Percentiles rank a stretch among this genome's conserved stretches.
phyloP scores from a whole-genome alignment of 1,139 yeast species.

The Yamadazyma trypodendri region DNA sequence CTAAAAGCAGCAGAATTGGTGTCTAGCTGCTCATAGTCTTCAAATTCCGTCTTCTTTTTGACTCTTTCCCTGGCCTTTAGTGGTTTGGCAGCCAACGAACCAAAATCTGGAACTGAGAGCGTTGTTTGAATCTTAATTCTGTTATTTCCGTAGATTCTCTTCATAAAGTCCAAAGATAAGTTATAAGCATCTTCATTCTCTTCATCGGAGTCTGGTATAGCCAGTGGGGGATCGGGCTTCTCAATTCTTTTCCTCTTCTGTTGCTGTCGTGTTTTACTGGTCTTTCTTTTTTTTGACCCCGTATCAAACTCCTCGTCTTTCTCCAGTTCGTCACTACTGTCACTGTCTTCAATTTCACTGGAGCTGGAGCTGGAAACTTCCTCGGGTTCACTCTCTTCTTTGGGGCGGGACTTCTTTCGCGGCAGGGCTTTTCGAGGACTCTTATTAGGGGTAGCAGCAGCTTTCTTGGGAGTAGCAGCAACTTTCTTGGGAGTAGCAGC shows the following conservation, averaged over 20 bases:
- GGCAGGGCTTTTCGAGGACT: neutral
- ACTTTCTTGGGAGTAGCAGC: neutral
- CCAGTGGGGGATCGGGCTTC: no score
- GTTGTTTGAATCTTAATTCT: conserved; percentile 2
- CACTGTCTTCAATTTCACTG: neutral
- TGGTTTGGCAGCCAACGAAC: conserved; percentile 3
- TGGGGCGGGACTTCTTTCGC: no score
- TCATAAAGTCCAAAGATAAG: conserved; percentile 13
- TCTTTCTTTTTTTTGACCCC: neutral
- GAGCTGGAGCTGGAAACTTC: neutral
- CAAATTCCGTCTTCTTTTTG: conserved; percentile 8
- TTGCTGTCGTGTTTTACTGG: neutral
- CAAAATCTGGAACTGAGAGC: conserved; percentile 11
- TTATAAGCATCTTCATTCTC: conserved; percentile 6
- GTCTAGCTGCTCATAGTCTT: conserved; percentile 19
- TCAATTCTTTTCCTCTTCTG: neutral
- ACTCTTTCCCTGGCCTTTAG: conserved; percentile 4
- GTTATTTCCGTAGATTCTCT: conserved; percentile 11
- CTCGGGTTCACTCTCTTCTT: neutral
- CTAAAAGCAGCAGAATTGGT: conserved; percentile 45
- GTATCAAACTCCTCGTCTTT: neutral
- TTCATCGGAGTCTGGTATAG: conserved; percentile 3
- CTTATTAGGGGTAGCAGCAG: neutral
- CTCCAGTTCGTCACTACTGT: neutral
- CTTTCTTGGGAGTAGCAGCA: neutral